Conservation (phyloP, 1,284 basidiomycete species). For the Tranzscheliella williamsii region DNA sequence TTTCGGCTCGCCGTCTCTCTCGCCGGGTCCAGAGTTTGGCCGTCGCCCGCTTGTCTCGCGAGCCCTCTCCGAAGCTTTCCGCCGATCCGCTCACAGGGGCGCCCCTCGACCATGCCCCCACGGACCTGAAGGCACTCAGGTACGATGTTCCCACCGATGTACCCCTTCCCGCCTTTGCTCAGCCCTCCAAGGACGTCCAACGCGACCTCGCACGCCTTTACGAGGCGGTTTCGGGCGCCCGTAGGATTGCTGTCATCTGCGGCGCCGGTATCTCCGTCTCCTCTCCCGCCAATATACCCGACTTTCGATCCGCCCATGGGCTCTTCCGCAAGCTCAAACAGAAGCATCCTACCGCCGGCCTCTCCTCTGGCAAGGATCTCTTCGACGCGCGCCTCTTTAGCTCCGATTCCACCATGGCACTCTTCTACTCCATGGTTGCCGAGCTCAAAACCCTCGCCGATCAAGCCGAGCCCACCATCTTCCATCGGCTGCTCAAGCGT, state of each 20-base stretch:
- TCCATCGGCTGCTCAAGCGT: constrained; percentile 83
- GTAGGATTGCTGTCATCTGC: constrained; percentile 80
- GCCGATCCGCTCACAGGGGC: constrained; percentile 1
- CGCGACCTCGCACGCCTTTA: constrained; percentile 54
- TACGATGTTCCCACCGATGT: constrained; percentile 42
- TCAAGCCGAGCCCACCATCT: constrained; percentile 76
- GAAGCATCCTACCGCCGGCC: constrained; percentile 73
- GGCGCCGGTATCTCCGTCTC: constrained; percentile 84
- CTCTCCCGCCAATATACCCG: constrained; percentile 82
- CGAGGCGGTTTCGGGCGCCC: constrained; percentile 72
- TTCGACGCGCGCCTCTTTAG: constrained; percentile 89
- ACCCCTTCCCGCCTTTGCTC: constrained; percentile 34
- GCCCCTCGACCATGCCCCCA: background rate
- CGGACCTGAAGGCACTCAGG: constrained; percentile 38
- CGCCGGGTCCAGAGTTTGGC: constrained; percentile 35
- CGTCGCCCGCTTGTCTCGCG: constrained; percentile 13
- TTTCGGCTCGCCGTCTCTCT: constrained; percentile 22
- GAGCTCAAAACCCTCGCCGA: constrained; percentile 82
- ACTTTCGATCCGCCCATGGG: constrained; percentile 82
- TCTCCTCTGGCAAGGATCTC: constrained; percentile 79
- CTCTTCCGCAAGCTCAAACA: constrained; percentile 77
- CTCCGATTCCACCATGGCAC: constrained; percentile 72
- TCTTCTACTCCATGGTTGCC: constrained; percentile 90
- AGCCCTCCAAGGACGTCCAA: constrained; percentile 34
- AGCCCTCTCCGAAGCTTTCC: constrained; percentile 6